Base-by-base conservation (phyloP, 2,329 filamentous ascomycete genomes). In the Sarocladium strictum region DNA sequence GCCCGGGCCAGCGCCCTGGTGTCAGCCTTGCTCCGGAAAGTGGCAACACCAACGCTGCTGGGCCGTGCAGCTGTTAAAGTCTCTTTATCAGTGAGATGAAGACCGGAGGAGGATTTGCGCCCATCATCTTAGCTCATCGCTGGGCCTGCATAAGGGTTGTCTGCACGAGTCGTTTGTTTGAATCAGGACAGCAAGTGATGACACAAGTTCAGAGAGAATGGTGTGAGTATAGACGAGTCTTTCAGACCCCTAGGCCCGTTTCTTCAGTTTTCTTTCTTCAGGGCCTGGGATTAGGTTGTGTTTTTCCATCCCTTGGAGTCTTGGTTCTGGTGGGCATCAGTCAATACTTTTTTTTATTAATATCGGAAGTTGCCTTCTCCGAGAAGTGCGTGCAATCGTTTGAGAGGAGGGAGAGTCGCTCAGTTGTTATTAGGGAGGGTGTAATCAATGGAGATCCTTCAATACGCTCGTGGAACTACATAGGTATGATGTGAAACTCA, bases 1-100 rank as follows among this genome's bases (percentile, higher is more conserved):
- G 92, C 56, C 78, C 80, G 12, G 80, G 80, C 50, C 79, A 83
- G 67, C 77, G 80, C 65, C 77, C 79, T 41, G 80, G 80, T 45
- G 80, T 84, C 61, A 84, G 73, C 65, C 71, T 84, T 59, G 73
- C 73, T 32, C 75, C 78, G 21, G 81, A 84, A 65, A 78, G 75
- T 58, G 71, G 77, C 57, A 83, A 79, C 70, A 84, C 80, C 57
- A 80, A 82, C 63, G 71, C 73, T 54, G 73, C 71, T 61, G 80
- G 79, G 19, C 73, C 76, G 57, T 84, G 81, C 70, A 76, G 74
- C 62, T 84, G 80, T 71, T 84, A 77, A 60, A 61, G 59, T 57
- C 29, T 47, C 53, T 54, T 55, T 53, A 57, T 12, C 6, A 12
- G 29, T 32, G 7, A 47, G 21, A 27, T 27, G 23, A 27, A 3